Percentiles rank a stretch among this genome's conserved stretches.
Evolutionary conservation across 2,329 filamentous ascomycete species (phyloP).

Genomic region (Teratosphaeria zuluensis): DNA sequence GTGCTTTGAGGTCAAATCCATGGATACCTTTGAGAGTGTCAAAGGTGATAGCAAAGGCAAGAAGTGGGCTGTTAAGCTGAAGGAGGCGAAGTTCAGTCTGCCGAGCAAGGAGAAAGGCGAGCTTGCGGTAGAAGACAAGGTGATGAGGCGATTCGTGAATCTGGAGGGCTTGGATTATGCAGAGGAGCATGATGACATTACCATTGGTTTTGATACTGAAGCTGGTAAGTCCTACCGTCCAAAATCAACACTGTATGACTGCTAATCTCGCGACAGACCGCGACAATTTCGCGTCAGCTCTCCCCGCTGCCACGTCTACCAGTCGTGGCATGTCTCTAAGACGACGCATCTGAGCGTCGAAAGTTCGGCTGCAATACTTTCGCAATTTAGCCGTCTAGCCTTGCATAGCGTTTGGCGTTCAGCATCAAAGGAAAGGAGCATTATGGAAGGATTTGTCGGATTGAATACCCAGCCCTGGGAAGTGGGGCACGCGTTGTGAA

Average conservation of each 20-base stretch:
- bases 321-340: constrained; percentile 34
- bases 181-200: constrained; percentile 86
- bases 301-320: constrained; percentile 34
- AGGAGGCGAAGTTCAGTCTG: constrained; percentile 84
- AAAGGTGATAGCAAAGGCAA: constrained; percentile 31
- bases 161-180: constrained; percentile 82
- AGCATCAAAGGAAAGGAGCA: not conserved
- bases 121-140: constrained; percentile 45
- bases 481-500: not conserved
- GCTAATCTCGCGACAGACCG: constrained; percentile 28
- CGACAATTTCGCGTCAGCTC: constrained; percentile 35
- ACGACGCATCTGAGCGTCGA: constrained; percentile 20
- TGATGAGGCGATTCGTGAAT: constrained; percentile 67
- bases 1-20: constrained; percentile 77
- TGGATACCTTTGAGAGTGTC: constrained; percentile 65
- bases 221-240: constrained; percentile 23
- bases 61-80: constrained; percentile 66
- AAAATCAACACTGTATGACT: constrained; percentile 10
- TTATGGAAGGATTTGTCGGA: not conserved
- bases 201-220: constrained; percentile 72
- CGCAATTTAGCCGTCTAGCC: not conserved
- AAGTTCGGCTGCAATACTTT: not conserved
- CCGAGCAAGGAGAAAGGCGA: constrained; percentile 51
- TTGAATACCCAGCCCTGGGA: not conserved
- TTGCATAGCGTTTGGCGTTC: not conserved